Percentiles rank a stretch among this genome's conserved stretches.
Evolutionary conservation across 129 eudicot species (phyloP).

Genomic region (Flaveria robusta): DNA sequence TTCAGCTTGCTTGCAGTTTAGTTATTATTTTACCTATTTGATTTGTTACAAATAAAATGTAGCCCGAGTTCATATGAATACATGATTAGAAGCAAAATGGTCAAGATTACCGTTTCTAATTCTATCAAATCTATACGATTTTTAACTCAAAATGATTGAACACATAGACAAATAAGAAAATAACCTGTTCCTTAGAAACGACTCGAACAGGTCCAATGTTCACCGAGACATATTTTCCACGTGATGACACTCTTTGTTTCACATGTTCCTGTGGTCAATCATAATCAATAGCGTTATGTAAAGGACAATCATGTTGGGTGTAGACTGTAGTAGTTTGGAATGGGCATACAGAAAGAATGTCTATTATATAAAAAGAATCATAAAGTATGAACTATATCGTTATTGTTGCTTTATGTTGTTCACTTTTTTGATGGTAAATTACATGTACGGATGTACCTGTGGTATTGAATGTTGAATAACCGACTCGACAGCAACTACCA

Average conservation of each 20-base stretch:
- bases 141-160: not conserved
- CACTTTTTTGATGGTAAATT: no score
- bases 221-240: constrained; percentile 90
- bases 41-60: not conserved
- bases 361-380: no score
- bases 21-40: not conserved
- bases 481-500: constrained; percentile 87
- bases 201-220: constrained; percentile 92
- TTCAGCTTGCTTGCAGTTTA: not conserved
- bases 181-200: constrained; percentile 78
- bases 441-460: constrained; percentile 54
- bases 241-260: constrained; percentile 74
- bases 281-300: not conserved
- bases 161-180: constrained; percentile 14
- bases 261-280: constrained; percentile 58
- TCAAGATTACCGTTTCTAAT: not conserved
- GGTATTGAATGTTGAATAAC: constrained; percentile 72
- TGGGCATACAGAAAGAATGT: no score
- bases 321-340: not conserved
- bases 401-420: no score
- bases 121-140: not conserved
- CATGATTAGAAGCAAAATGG: not conserved
- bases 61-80: not conserved
- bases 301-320: not conserved
- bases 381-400: no score